Evolutionary conservation across 768 basidiomycete species (phyloP), one percentile per base, ranked within the genome.

Genomic region (Serendipita sp.): DNA sequence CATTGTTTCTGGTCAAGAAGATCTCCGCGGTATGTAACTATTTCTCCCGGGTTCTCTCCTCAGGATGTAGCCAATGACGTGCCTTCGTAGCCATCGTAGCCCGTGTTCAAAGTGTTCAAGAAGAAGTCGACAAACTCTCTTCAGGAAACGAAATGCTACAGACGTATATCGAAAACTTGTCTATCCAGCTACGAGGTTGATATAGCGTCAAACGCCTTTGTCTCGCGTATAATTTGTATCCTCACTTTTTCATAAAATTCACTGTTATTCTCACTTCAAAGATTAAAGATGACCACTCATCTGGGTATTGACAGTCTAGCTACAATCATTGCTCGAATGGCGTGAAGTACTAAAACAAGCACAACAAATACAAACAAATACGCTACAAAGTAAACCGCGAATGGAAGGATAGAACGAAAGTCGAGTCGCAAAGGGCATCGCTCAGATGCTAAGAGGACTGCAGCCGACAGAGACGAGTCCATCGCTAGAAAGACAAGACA

Each of bases 111-210:
- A 75, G 76, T 34, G 83, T 87, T 7, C 86, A 91, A 74, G 78
- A 78, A 65, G 90, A 92, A 68, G 80, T 88, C n/a, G 86, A 91
- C 67, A 90, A 88, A 73, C 77, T 92, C 23, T 75, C 78, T 1
- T 86, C 88, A 3, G 86, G 85, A 60, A 92, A 92, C 68, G 84
- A 85, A 65, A 91, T 85, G 3, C 75, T 92, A 64, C 89, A 92
- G 71, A 86, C 85, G 83, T 92, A 92, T 71, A 90, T 91, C 70
- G 89, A 92, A 71, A 92, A 92, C 69, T 72, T 92, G 69, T 91
- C 90, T 0, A 79, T 88, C 70, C 90, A 92, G 73, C 88, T 91
- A 84, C n/a, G 30, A 51, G 48, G 48, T 7, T 51, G 16, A n/a
- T 2, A 41, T 5, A 1, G 1, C 13, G 38, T 13, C 5, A 41